Percentiles rank a stretch among this genome's conserved stretches.
phyloP scores from a whole-genome alignment of 1,139 yeast species.

The Spathaspora sp. region DNA sequence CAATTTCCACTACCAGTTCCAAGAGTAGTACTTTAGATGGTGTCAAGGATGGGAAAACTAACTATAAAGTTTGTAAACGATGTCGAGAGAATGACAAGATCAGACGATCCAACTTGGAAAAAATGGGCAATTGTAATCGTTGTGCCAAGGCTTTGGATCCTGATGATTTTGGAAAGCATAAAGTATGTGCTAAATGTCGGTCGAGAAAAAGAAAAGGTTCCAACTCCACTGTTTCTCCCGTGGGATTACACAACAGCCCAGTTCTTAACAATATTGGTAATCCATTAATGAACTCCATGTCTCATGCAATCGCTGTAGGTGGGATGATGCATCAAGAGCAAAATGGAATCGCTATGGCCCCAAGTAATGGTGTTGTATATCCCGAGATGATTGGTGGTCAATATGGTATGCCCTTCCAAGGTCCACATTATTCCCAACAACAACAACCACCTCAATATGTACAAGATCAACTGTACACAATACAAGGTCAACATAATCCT shows the following conservation, averaged over 20 bases:
- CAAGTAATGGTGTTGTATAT: slow-evolving; percentile 5
- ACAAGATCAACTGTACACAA: slow-evolving; percentile 10
- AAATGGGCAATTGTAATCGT: slow-evolving; percentile 59
- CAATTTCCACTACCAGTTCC: neutral
- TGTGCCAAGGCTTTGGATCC: slow-evolving; percentile 52
- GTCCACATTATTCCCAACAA: slow-evolving; percentile 6
- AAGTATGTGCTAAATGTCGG: slow-evolving; percentile 56
- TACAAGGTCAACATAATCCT: slow-evolving; percentile 9
- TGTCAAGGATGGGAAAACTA: slow-evolving; percentile 13
- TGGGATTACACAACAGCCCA: neutral
- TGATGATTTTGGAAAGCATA: slow-evolving; percentile 50
- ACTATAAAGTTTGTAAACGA: slow-evolving; percentile 59
- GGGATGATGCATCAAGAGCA: slow-evolving; percentile 11
- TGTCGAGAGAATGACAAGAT: slow-evolving; percentile 63
- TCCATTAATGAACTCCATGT: slow-evolving; percentile 3
- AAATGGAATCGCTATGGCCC: slow-evolving; percentile 9
- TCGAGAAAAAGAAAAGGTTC: slow-evolving; percentile 42
- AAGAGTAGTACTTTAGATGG: neutral
- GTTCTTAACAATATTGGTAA: neutral
- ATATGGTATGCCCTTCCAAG: slow-evolving; percentile 2
- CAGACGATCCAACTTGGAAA: slow-evolving; percentile 55
- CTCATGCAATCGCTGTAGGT: slow-evolving; percentile 1
- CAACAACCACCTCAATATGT: slow-evolving; percentile 5
- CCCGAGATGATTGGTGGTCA: neutral
- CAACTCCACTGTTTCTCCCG: neutral